Percentiles rank a stretch among this genome's conserved stretches.
Evolutionary conservation across 2,329 filamentous ascomycete genomes (phyloP).

Genomic region (Nemania diffusa): DNA sequence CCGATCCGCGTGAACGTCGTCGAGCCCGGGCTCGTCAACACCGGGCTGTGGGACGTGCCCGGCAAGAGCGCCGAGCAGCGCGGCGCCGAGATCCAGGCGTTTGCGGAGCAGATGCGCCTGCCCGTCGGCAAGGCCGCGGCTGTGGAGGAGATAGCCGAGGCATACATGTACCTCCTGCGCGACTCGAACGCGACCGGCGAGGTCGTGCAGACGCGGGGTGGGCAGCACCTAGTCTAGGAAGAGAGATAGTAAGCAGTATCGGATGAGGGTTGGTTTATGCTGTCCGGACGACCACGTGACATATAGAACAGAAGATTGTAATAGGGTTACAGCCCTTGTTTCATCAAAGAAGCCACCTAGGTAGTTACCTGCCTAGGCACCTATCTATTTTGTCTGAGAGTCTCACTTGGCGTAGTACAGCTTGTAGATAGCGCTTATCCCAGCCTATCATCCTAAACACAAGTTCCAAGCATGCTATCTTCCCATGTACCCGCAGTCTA

Average conservation of each 20-base stretch:
- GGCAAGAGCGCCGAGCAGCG: constrained; percentile 33
- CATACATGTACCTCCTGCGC: constrained; percentile 47
- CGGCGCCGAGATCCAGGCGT: constrained; percentile 17
- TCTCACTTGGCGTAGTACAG: too few species aligned
- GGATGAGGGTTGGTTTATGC: background rate
- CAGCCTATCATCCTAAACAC: too few species aligned
- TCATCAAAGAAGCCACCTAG: too few species aligned
- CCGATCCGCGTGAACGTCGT: constrained; percentile 48
- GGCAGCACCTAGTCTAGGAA: constrained; percentile 33
- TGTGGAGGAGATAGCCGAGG: constrained; percentile 46
- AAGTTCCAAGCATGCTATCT: too few species aligned
- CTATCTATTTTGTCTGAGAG: too few species aligned
- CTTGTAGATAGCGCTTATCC: too few species aligned
- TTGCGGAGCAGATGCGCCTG: constrained; percentile 18
- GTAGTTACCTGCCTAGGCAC: too few species aligned
- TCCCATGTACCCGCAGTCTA: too few species aligned
- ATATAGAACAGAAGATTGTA: too few species aligned
- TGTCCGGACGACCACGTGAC: too few species aligned
- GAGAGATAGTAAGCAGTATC: background rate
- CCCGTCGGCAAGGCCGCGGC: constrained; percentile 37
- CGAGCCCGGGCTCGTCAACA: constrained; percentile 45
- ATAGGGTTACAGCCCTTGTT: too few species aligned
- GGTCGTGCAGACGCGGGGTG: constrained; percentile 45
- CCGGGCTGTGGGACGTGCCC: constrained; percentile 44
- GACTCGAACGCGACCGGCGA: constrained; percentile 47